Conservation (phyloP, 148 eudicot species). For the Rhododendron simsii region DNA sequence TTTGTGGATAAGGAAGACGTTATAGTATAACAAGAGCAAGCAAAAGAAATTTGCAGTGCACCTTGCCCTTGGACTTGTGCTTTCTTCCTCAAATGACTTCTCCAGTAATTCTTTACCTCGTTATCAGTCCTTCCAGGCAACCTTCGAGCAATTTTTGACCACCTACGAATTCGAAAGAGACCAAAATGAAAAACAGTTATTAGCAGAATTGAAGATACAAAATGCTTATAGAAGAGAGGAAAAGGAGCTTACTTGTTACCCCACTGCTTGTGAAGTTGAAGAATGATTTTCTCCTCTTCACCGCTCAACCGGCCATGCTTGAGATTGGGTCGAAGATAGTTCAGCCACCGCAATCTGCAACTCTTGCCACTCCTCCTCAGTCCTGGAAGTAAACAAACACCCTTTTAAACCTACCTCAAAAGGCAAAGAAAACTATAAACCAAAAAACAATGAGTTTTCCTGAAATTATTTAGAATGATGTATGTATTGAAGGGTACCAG, state of each 20-base stretch:
- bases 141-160: conserved; percentile 47
- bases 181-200: background rate
- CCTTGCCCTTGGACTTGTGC: conserved; percentile 16
- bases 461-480: background rate
- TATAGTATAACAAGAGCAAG: background rate
- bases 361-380: conserved; percentile 70
- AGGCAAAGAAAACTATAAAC: background rate
- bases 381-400: conserved; percentile 26
- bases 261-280: conserved; percentile 55
- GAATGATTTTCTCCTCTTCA: conserved; percentile 46
- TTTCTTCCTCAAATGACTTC: conserved; percentile 45
- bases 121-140: conserved; percentile 68
- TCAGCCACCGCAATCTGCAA: conserved; percentile 67
- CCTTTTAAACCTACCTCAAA: background rate
- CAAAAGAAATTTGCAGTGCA: conserved; percentile 3
- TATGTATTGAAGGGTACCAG: conserved; percentile 31
- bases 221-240: too few species aligned
- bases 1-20: background rate
- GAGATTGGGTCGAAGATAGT: conserved; percentile 58
- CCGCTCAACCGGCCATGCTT: conserved; percentile 51
- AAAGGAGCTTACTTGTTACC: conserved; percentile 54
- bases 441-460: background rate
- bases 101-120: conserved; percentile 68
- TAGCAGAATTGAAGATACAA: background rate
- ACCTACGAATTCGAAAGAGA: conserved; percentile 19